These are phyloP conservation scores for Pichia sorboxylosa DNA, from an alignment of 1,139 yeast genomes.

Conservation along the genomic window DNA sequence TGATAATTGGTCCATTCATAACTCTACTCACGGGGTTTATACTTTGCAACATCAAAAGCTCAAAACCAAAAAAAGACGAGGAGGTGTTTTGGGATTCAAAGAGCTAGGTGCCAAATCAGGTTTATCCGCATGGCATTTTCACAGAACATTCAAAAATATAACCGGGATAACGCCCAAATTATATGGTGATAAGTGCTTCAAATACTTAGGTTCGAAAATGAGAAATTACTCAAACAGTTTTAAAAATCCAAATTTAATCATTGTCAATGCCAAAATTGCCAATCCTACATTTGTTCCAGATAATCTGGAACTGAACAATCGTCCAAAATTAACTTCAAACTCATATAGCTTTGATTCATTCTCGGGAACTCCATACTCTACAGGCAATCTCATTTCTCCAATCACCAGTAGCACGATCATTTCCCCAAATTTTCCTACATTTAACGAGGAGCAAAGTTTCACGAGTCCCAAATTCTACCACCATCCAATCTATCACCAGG, in stretches of 20 bases:
- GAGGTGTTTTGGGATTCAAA: conserved; percentile 81
- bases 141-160: conserved; percentile 74
- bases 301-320: not conserved
- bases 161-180: conserved; percentile 82
- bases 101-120: conserved; percentile 80
- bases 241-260: conserved; percentile 11
- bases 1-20: not conserved
- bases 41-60: conserved; percentile 9
- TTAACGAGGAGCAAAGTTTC: no score
- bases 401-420: no score
- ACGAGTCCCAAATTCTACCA: no score
- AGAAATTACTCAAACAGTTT: conserved; percentile 1
- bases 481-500: no score
- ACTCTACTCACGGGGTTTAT: conserved; percentile 6
- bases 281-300: conserved; percentile 20
- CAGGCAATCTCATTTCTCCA: no score
- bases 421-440: no score
- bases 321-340: no score
- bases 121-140: conserved; percentile 89
- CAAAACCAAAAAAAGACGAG: conserved; percentile 56
- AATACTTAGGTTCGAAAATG: conserved; percentile 25
- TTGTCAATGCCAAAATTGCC: conserved; percentile 22
- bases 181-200: conserved; percentile 82
- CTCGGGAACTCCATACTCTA: no score
- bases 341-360: no score